Percentiles rank a stretch among this genome's conserved stretches.
Evolutionary conservation across 106 monocot genomes (phyloP).

Genomic region (Chionographis japonica): DNA sequence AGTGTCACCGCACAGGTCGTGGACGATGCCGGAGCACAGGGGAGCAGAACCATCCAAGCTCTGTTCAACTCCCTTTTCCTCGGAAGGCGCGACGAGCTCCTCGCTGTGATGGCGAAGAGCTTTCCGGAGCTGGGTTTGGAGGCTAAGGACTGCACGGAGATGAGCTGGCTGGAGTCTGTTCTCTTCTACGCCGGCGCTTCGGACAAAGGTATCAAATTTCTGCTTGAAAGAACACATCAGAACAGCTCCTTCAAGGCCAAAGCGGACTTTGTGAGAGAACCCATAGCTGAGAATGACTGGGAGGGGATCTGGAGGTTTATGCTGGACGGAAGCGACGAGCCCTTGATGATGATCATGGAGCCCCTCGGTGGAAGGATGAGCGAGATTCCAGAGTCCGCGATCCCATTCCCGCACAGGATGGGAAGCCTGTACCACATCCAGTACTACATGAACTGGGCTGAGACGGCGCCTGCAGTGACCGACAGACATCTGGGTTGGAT

Average conservation of each 20-base stretch:
- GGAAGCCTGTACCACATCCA: slow-evolving; percentile 45
- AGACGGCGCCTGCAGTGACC: not conserved
- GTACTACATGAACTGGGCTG: slow-evolving; percentile 24
- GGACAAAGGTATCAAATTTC: not conserved
- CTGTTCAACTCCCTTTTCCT: slow-evolving; percentile 22
- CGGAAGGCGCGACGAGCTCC: slow-evolving; percentile 12
- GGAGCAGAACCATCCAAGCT: slow-evolving; percentile 11
- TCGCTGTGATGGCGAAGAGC: not conserved
- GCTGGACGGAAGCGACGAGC: slow-evolving; percentile 9
- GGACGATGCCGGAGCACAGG: not conserved
- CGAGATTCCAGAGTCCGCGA: slow-evolving; percentile 18
- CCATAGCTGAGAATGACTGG: slow-evolving; percentile 7
- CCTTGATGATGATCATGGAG: slow-evolving; percentile 18
- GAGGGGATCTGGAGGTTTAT: slow-evolving; percentile 29
- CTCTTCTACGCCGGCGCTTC: slow-evolving; percentile 5
- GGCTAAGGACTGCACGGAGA: slow-evolving; percentile 11
- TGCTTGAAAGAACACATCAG: not conserved
- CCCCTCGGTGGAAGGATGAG: slow-evolving; percentile 36
- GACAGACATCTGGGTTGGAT: slow-evolving; percentile 35
- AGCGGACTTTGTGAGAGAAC: slow-evolving; percentile 25
- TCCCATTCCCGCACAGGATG: slow-evolving; percentile 40
- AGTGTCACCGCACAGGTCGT: not conserved
- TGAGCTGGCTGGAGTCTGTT: slow-evolving; percentile 31
- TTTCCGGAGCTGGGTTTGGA: slow-evolving; percentile 27
- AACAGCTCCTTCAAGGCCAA: slow-evolving; percentile 31